Base-by-base conservation (phyloP, 2,329 filamentous ascomycete genomes). In the Fusarium secorum region DNA sequence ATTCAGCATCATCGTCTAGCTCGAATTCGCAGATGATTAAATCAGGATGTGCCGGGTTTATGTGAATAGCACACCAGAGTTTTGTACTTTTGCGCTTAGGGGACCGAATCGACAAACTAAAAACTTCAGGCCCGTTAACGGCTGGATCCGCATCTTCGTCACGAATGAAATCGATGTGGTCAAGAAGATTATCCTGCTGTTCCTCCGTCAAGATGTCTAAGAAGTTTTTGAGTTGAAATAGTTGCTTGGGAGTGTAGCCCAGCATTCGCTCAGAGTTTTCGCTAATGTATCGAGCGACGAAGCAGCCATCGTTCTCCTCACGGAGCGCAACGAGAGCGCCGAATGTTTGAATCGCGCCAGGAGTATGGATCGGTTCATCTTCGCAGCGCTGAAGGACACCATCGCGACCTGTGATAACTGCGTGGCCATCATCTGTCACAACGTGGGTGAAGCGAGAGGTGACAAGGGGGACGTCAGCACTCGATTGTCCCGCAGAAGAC, bases 1-100 rank as follows among this genome's bases (percentile, higher is more conserved):
- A 88, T 8, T 87, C 79, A 1, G 84, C 80, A 68, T 97, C 93
- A 68, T 97, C 91, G 77, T 97, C 93, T 4, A 94, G 80, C 78
- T 97, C 94, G 63, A 97, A 95, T 76, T 97, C 94, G 83, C 93
- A 97, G 14, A 97, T 91, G 32, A 97, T 84, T 28, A 95, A 79
- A 48, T 93, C 88, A 0, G 89, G 87, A 68, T 94, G 89, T 2
- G 84, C 81, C 2, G 90, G 86, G 55, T 90, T 92, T 61, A 93
- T 87, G 75, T 97, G 94, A 73, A 96, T 90, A 11, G 93, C 94
- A 78, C 93, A 97, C 94, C 94, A 97, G 4, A 97, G 81, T 77
- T 95, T 96, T 57, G 87, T 84, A 7, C 84, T 85, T 65, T 86
- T 85, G 24, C 85, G 63, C 30, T 85, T 83, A 0, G 89, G 86